These are phyloP conservation scores for Cephaloascus albidus DNA, from an alignment of 805 yeast species.

Conservation along the genomic window DNA sequence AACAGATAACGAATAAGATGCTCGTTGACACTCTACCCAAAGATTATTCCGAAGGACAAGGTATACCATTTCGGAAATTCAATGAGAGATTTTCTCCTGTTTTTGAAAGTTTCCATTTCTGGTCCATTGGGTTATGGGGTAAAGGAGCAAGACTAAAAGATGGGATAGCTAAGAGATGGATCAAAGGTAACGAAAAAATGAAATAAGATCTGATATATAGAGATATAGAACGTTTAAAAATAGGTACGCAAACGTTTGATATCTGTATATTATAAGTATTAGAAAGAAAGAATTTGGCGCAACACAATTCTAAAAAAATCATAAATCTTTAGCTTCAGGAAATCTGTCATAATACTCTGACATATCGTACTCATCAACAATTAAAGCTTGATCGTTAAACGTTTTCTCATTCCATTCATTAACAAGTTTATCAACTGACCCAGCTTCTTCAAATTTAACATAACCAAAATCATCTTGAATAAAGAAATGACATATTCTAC, in stretches of 20 bases:
- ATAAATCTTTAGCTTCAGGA: constrained; percentile 6
- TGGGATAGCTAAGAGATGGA: constrained; percentile 48
- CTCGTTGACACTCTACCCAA: constrained; percentile 11
- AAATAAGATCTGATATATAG: constrained; percentile 14
- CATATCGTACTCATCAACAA: neutral
- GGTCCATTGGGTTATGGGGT: constrained; percentile 64
- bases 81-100: constrained; percentile 24
- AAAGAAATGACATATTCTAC: constrained; percentile 18
- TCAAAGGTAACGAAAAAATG: constrained; percentile 22
- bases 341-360: constrained; percentile 5
- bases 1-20: constrained; percentile 4
- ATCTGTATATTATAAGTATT: no score
- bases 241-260: neutral
- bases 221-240: constrained; percentile 1
- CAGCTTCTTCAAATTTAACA: constrained; percentile 13
- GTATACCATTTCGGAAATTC: constrained; percentile 14
- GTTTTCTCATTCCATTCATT: constrained; percentile 19
- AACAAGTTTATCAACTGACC: constrained; percentile 13
- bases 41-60: constrained; percentile 11
- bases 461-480: constrained; percentile 20
- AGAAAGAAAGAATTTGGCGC: no score
- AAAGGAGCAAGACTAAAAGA: constrained; percentile 41
- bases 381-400: constrained; percentile 17
- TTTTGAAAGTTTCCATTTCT: constrained; percentile 41
- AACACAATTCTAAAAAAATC: no score